A percentile compares a stretch with the other conserved stretches of the same genome.
These are phyloP conservation scores for Leucosporidium yakuticum DNA, from an alignment of 768 basidiomycete genomes.

Conservation along the genomic window DNA sequence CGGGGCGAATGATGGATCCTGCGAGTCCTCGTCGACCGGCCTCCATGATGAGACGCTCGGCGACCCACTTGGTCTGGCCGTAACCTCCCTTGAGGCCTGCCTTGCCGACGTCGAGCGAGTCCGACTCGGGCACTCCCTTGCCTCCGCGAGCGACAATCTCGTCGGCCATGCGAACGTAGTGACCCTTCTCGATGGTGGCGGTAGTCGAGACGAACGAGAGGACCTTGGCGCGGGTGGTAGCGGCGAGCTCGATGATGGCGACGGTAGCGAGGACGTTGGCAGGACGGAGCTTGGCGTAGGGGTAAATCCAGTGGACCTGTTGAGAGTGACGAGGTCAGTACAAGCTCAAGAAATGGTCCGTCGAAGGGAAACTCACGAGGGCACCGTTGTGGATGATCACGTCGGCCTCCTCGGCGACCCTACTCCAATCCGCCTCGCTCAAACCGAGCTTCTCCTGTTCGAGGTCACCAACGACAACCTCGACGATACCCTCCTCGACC, in stretches of 20 bases:
- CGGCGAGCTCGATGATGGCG: conserved; percentile 63
- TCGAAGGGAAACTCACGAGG: conserved; percentile 57
- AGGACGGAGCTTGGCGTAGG: conserved; percentile 83
- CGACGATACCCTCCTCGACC: conserved; percentile 61
- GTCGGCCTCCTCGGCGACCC: conserved; percentile 66
- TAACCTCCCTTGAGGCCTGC: conserved; percentile 77
- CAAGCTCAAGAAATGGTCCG: not conserved
- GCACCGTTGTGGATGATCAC: conserved; percentile 91
- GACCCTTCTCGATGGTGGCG: conserved; percentile 83
- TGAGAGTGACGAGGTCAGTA: conserved; percentile 7
- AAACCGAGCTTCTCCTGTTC: conserved; percentile 70
- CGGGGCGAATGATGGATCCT: conserved; percentile 83
- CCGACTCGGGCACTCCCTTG: conserved; percentile 71
- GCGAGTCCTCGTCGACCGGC: conserved; percentile 77
- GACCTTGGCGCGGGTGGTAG: conserved; percentile 62
- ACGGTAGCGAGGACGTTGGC: conserved; percentile 91
- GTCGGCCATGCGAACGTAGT: conserved; percentile 84
- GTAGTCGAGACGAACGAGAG: conserved; percentile 93
- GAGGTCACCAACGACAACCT: conserved; percentile 80
- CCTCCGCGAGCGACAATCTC: conserved; percentile 51
- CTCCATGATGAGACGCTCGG: conserved; percentile 87
- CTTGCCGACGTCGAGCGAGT: conserved; percentile 80
- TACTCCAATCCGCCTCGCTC: conserved; percentile 57
- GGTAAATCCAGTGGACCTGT: conserved; percentile 98
- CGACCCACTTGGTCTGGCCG: conserved; percentile 97